Evolutionary conservation across 768 basidiomycete genomes (phyloP), one percentile per base, ranked within the genome.

Genomic region (Cystobasidium tubakii): DNA sequence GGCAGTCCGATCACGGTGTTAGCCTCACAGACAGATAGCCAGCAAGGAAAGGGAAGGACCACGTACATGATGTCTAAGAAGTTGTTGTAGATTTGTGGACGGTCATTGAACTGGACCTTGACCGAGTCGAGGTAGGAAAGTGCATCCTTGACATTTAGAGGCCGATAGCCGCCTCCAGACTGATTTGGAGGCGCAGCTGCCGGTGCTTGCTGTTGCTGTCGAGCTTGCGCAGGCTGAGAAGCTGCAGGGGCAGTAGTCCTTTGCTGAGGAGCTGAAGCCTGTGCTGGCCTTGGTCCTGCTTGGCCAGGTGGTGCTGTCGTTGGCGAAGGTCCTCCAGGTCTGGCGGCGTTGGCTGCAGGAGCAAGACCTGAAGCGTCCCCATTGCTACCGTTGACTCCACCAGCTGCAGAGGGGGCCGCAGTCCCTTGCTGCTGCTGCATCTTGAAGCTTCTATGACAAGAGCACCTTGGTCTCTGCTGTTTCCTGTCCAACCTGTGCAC

Each of bases 61-160:
- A 65, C 63, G 57, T 23, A 60, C 96, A 97, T 97, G 80, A 97
- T 95, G 81, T 95, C 78, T 42, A 79, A 36, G 53, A 79, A 79
- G 29, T 73, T 74, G 62, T 79, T 78, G 63, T 79, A 79, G n/a
- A 79, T 76, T 29, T 75, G 72, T 1, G 74, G 75, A n/a, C 77
- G 74, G 25, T 75, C 74, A 15, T 76, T 66, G 55, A 81, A 81
- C 73, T 78, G 77, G 65, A 77, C 75, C 70, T 80, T 79, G 75
- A 81, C 80, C 29, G 77, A 55, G 43, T 80, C 80, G 44, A 81
- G 77, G 75, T 81, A 81, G 39, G 76, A 76, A 21, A 80, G 74
- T 0, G 80, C 79, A 75, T 80, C 80, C 75, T 77, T 73, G 31
- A 66, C 69, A 29, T 74, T 63, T 7, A 78, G 31, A 34, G 67